phyloP scores from a whole-genome alignment of 257 asterid species.

The Phtheirospermum japonicum region DNA sequence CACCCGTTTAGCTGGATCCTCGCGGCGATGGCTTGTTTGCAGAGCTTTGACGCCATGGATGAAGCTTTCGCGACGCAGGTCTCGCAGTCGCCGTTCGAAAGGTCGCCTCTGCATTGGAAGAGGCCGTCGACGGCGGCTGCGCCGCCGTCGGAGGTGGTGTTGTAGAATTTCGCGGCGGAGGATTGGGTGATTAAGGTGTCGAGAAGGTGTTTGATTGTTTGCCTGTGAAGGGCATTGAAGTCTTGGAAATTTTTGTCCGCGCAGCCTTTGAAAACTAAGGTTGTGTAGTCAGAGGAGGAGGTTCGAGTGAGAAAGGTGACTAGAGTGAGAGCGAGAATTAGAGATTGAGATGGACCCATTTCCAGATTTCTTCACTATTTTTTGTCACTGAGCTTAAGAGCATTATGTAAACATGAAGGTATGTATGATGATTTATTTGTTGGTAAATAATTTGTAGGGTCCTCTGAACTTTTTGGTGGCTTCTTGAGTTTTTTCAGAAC shows the following conservation, averaged over 20 bases:
- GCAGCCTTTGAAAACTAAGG: conserved; percentile 78
- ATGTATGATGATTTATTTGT: too few species aligned
- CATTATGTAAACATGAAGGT: too few species aligned
- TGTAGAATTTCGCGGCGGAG: conserved; percentile 57
- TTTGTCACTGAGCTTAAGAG: background rate
- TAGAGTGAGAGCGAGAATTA: conserved; percentile 24
- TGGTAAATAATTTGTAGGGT: too few species aligned
- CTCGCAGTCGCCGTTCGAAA: conserved; percentile 48
- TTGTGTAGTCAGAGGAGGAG: conserved; percentile 45
- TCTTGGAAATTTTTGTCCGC: conserved; percentile 64
- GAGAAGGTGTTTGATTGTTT: conserved; percentile 43
- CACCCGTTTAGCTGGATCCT: conserved; percentile 73
- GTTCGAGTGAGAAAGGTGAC: conserved; percentile 15
- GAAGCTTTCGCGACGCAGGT: conserved; percentile 47
- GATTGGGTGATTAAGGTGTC: conserved; percentile 52
- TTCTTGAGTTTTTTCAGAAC: too few species aligned
- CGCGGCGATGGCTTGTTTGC: conserved; percentile 58
- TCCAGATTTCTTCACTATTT: too few species aligned
- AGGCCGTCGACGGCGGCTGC: conserved; percentile 49
- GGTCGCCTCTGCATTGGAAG: conserved; percentile 85
- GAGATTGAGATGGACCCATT: conserved; percentile 46
- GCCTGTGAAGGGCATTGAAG: conserved; percentile 39
- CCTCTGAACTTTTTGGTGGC: too few species aligned
- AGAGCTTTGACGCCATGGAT: conserved; percentile 36
- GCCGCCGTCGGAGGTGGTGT: conserved; percentile 37